These are phyloP conservation scores for Xylaria venustula DNA, from an alignment of 495 filamentous ascomycete species.

Conservation along the genomic window DNA sequence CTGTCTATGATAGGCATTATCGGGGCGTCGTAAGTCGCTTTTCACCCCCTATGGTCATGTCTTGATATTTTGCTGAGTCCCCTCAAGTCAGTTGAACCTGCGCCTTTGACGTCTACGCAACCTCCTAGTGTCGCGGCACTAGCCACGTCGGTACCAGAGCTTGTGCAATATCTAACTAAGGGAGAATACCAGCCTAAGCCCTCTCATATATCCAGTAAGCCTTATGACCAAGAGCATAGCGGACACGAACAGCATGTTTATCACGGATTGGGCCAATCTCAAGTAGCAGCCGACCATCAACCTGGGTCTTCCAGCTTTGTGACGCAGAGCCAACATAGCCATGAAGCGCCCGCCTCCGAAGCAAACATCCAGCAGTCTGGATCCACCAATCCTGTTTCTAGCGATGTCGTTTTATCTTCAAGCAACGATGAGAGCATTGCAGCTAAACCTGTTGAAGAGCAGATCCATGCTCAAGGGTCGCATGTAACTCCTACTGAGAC, in stretches of 20 bases:
- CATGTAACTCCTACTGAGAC: slow-evolving; percentile 16
- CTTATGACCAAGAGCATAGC: slow-evolving; percentile 13
- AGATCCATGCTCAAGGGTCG: slow-evolving; percentile 34
- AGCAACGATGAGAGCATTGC: slow-evolving; percentile 25
- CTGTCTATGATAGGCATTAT: slow-evolving; percentile 85
- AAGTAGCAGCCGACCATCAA: slow-evolving; percentile 10
- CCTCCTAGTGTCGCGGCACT: neutral
- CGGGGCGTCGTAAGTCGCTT: slow-evolving; percentile 48
- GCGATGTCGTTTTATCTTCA: slow-evolving; percentile 29
- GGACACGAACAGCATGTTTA: slow-evolving; percentile 22
- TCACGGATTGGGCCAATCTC: slow-evolving; percentile 5
- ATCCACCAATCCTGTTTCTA: slow-evolving; percentile 21
- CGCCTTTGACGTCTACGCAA: neutral
- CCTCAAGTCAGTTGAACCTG: neutral
- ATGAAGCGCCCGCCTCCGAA: slow-evolving; percentile 20
- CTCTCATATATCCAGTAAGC: slow-evolving; percentile 30
- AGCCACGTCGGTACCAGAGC: slow-evolving; percentile 24
- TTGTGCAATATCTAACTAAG: slow-evolving; percentile 52
- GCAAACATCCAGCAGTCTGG: slow-evolving; percentile 22
- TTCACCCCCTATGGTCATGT: neutral
- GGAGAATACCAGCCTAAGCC: slow-evolving; percentile 52
- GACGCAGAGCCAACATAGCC: slow-evolving; percentile 9
- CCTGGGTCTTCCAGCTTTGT: slow-evolving; percentile 5
- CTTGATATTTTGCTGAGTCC: neutral
- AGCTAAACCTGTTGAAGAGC: slow-evolving; percentile 41